Conservation (phyloP, 2,329 filamentous ascomycete species). For the Verticillium klebahnii region DNA sequence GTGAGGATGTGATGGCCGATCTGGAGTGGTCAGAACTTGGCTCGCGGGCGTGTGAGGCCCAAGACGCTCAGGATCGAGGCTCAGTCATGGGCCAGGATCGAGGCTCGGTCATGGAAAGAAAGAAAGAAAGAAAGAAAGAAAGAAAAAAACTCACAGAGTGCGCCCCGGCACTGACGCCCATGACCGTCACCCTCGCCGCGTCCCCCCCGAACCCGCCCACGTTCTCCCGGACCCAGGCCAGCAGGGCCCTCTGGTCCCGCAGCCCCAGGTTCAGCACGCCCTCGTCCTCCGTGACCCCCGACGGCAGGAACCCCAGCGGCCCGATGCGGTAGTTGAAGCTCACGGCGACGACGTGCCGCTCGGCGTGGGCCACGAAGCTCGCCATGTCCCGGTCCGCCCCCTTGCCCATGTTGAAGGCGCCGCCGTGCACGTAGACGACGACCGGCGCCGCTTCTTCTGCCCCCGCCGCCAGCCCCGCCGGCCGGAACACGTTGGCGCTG, state of each 20-base stretch:
- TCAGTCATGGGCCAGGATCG: too few species aligned
- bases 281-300: slow-evolving; percentile 43
- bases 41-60: slow-evolving; percentile 6
- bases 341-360: slow-evolving; percentile 49
- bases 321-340: slow-evolving; percentile 62
- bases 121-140: background rate
- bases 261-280: slow-evolving; percentile 61
- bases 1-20: slow-evolving; percentile 64
- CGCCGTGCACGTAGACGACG: slow-evolving; percentile 59
- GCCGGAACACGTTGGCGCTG: slow-evolving; percentile 45
- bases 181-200: slow-evolving; percentile 50
- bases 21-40: slow-evolving; percentile 25
- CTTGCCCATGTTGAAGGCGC: slow-evolving; percentile 53
- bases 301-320: slow-evolving; percentile 64
- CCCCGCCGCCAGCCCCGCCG: slow-evolving; percentile 12
- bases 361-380: slow-evolving; percentile 54
- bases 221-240: slow-evolving; percentile 58
- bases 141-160: slow-evolving; percentile 44
- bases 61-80: too few species aligned
- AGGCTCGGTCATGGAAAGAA: too few species aligned
- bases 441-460: slow-evolving; percentile 31
- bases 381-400: slow-evolving; percentile 54
- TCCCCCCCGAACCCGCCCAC: slow-evolving; percentile 58
- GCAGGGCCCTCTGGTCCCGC: slow-evolving; percentile 53
- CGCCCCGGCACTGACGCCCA: slow-evolving; percentile 58